These are phyloP conservation scores for Pichia sp. DNA, from an alignment of 1,139 yeast species.

Conservation along the genomic window DNA sequence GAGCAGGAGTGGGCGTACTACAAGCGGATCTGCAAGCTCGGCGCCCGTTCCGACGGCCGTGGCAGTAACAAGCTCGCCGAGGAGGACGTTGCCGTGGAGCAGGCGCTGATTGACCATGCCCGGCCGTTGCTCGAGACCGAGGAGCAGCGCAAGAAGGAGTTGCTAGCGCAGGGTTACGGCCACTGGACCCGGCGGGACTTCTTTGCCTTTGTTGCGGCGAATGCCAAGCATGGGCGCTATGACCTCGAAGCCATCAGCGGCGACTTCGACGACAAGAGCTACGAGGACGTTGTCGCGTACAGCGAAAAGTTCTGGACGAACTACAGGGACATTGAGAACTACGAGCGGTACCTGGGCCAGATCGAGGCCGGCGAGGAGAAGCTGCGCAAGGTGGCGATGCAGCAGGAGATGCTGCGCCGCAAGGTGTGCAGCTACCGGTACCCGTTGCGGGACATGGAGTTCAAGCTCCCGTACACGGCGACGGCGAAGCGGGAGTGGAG, in stretches of 20 bases:
- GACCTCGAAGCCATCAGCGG: constrained; percentile 54
- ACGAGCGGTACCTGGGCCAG: constrained; percentile 59
- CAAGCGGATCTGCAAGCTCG: constrained; percentile 50
- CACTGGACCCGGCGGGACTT: constrained; percentile 74
- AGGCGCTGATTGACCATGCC: constrained; percentile 58
- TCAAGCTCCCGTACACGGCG: constrained; percentile 45
- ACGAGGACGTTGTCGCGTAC: constrained; percentile 65
- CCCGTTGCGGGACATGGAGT: constrained; percentile 60
- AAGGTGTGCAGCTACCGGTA: constrained; percentile 52
- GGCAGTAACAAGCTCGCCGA: constrained; percentile 44
- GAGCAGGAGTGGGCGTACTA: constrained; percentile 64
- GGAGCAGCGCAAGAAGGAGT: constrained; percentile 49
- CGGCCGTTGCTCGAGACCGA: constrained; percentile 68
- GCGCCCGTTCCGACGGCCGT: constrained; percentile 37
- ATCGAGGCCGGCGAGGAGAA: constrained; percentile 78
- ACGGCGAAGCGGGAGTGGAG: constrained; percentile 42
- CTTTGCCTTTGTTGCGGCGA: constrained; percentile 56
- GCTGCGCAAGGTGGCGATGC: constrained; percentile 48
- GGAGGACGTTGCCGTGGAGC: constrained; percentile 54
- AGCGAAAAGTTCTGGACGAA: constrained; percentile 65
- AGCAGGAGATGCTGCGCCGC: constrained; percentile 62
- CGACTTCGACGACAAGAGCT: constrained; percentile 61
- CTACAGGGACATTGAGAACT: constrained; percentile 64
- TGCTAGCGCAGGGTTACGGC: constrained; percentile 53
- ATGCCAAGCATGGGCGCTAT: constrained; percentile 66